phyloP scores from a whole-genome alignment of 768 basidiomycete species.

The Lactifluus pinguis region DNA sequence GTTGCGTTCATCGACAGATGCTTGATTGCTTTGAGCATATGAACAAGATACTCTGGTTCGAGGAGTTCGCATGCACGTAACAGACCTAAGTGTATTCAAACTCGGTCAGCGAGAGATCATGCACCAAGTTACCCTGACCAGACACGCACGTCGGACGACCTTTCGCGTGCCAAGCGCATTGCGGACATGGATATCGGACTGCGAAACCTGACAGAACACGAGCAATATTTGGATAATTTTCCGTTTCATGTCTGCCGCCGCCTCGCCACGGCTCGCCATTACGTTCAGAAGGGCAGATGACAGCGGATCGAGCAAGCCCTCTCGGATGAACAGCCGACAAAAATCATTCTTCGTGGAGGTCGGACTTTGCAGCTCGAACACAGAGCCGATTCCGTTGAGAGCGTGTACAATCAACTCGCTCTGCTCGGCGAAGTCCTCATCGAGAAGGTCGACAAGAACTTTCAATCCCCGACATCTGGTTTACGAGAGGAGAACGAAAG shows the following conservation, averaged over 20 bases:
- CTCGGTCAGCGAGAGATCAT: not conserved
- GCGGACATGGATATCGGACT: constrained; percentile 87
- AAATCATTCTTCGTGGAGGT: constrained; percentile 93
- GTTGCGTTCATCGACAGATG: constrained; percentile 92
- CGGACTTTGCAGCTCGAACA: constrained; percentile 92
- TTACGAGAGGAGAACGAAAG: not conserved
- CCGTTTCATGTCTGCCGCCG: constrained; percentile 66
- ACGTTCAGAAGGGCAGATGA: constrained; percentile 86
- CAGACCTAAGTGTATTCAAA: constrained; percentile 45
- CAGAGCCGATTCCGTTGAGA: constrained; percentile 87
- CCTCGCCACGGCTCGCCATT: constrained; percentile 60
- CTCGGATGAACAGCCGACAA: constrained; percentile 95
- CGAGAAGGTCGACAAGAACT: constrained; percentile 89
- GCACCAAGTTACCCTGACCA: not conserved
- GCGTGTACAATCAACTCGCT: constrained; percentile 88
- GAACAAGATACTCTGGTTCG: constrained; percentile 80
- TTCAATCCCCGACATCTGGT: constrained; percentile 86
- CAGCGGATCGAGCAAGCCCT: constrained; percentile 88
- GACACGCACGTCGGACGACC: constrained; percentile 72
- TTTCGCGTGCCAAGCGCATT: constrained; percentile 87
- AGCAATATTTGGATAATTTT: constrained; percentile 85
- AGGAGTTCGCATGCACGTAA: constrained; percentile 81
- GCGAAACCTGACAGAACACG: constrained; percentile 94
- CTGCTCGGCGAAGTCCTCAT: constrained; percentile 92
- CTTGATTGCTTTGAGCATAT: constrained; percentile 90